These are phyloP conservation scores for Boletales sp. DNA, from an alignment of 768 basidiomycete genomes.

Conservation along the genomic window DNA sequence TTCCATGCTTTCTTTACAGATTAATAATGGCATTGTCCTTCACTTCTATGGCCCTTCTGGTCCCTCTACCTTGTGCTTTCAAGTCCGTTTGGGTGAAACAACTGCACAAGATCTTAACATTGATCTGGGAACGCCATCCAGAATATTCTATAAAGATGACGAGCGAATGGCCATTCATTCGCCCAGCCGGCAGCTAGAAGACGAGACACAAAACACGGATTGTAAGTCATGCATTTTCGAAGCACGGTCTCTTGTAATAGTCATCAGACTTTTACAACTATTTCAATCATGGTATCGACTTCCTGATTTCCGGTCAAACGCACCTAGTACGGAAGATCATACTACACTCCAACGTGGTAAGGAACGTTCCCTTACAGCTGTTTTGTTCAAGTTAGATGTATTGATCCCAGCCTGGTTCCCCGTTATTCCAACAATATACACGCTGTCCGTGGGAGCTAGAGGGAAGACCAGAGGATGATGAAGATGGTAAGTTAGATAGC, in stretches of 20 bases:
- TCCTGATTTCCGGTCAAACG: constrained; percentile 67
- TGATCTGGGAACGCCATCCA: constrained; percentile 75
- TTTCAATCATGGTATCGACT: constrained; percentile 87
- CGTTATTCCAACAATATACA: constrained; percentile 87
- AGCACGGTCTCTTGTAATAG: constrained; percentile 1
- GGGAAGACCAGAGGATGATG: constrained; percentile 74
- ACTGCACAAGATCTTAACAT: constrained; percentile 78
- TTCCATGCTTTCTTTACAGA: constrained; percentile 35
- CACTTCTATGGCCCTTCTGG: constrained; percentile 59
- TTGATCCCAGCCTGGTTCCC: constrained; percentile 68
- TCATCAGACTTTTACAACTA: constrained; percentile 86
- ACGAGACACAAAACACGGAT: constrained; percentile 49
- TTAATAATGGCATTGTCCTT: constrained; percentile 69
- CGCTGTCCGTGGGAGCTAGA: constrained; percentile 90
- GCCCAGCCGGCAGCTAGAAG: constrained; percentile 36
- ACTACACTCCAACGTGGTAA: constrained; percentile 83
- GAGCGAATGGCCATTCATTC: constrained; percentile 84
- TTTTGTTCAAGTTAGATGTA: neutral
- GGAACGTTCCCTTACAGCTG: constrained; percentile 17
- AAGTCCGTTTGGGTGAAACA: constrained; percentile 67
- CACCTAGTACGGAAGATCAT: constrained; percentile 83
- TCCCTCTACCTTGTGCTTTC: constrained; percentile 38
- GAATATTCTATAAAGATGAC: constrained; percentile 85
- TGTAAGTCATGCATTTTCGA: constrained; percentile 34
- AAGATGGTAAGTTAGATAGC: constrained; percentile 55